Conservation (phyloP, 441 rosid genomes). For the Pelargonium cotyledonis region DNA sequence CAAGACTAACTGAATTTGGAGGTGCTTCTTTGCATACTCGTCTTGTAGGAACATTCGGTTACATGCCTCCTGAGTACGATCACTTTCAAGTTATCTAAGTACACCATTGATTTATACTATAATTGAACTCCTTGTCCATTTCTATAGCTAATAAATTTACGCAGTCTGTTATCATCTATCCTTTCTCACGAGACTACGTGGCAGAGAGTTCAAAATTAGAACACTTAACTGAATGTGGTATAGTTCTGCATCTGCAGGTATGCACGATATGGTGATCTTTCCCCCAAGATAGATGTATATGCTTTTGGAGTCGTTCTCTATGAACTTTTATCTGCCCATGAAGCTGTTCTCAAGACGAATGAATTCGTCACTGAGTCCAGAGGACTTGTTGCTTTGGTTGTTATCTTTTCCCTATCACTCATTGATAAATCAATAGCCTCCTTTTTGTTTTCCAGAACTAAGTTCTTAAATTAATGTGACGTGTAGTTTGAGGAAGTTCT, state of each 20-base stretch:
- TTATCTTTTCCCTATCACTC: slow-evolving; percentile 18
- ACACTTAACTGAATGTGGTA: neutral
- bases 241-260: slow-evolving; percentile 39
- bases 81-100: neutral
- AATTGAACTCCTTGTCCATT: too few relatives aligned
- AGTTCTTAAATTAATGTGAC: neutral
- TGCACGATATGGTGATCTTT: slow-evolving; percentile 81
- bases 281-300: slow-evolving; percentile 84
- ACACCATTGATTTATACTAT: neutral
- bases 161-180: too few relatives aligned
- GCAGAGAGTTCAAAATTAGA: neutral
- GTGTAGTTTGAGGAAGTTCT: slow-evolving; percentile 72
- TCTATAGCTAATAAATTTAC: too few relatives aligned
- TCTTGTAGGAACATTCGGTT: slow-evolving; percentile 94
- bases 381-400: slow-evolving; percentile 88
- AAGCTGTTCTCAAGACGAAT: slow-evolving; percentile 57
- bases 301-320: slow-evolving; percentile 95
- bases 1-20: slow-evolving; percentile 83
- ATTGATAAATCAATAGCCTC: neutral
- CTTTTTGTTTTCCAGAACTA: neutral
- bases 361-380: slow-evolving; percentile 49
- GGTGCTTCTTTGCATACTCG: slow-evolving; percentile 56
- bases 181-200: too few relatives aligned
- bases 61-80: slow-evolving; percentile 98
- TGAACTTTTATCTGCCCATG: slow-evolving; percentile 88